phyloP scores from a whole-genome alignment of 129 eudicot genomes.

The Silybum marianum region DNA sequence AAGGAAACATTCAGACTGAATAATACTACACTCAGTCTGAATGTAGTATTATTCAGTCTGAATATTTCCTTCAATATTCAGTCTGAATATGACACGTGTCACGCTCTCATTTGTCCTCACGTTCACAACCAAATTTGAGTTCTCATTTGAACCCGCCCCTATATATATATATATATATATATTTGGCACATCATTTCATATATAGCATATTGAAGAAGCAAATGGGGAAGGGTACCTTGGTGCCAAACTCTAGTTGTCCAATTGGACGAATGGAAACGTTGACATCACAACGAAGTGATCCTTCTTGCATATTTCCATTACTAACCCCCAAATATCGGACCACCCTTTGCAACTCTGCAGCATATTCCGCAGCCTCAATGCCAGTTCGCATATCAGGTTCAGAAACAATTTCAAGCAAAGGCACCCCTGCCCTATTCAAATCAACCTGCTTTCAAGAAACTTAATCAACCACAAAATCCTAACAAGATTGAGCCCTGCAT shows the following conservation, averaged over 20 bases:
- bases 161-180: too few relatives aligned
- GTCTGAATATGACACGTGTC: too few relatives aligned
- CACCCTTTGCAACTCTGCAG: constrained; percentile 92
- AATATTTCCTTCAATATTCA: too few relatives aligned
- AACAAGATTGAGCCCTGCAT: neutral
- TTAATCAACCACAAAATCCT: neutral
- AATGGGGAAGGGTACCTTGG: constrained; percentile 61
- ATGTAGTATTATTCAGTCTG: too few relatives aligned
- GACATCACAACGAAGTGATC: constrained; percentile 97
- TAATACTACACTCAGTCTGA: too few relatives aligned
- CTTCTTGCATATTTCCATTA: constrained; percentile 98
- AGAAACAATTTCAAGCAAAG: constrained; percentile 94
- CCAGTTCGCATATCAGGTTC: constrained; percentile 99
- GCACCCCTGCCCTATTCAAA: constrained; percentile 96
- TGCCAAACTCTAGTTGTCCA: constrained; percentile 88
- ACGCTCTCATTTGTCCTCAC: too few relatives aligned
- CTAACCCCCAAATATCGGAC: constrained; percentile 91
- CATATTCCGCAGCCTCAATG: constrained; percentile 96
- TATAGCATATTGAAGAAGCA: neutral
- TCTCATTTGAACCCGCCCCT: too few relatives aligned
- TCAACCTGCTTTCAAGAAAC: constrained; percentile 62
- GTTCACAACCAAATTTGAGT: too few relatives aligned
- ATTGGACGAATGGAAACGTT: constrained; percentile 89
- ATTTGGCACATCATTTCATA: too few relatives aligned
- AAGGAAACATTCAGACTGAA: too few relatives aligned